These are phyloP conservation scores for Amyloporia xantha DNA, from an alignment of 768 basidiomycete species.

Conservation along the genomic window DNA sequence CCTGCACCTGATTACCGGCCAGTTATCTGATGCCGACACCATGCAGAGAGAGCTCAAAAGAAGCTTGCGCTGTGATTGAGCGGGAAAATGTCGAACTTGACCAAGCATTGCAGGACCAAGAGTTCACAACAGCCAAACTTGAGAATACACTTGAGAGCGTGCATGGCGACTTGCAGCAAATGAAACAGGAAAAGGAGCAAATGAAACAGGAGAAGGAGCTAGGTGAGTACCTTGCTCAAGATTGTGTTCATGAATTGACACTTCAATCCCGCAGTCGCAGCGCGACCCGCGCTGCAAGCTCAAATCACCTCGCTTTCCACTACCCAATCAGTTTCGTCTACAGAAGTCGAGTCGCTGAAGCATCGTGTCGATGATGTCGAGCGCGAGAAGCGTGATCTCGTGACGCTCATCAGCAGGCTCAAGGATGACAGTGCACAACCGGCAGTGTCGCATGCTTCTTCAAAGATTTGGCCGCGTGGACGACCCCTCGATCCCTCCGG, in stretches of 20 bases:
- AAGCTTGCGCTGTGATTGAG: constrained; percentile 56
- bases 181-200: constrained; percentile 62
- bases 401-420: constrained; percentile 75
- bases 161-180: constrained; percentile 47
- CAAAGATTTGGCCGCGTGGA: constrained; percentile 77
- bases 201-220: no score
- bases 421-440: constrained; percentile 69
- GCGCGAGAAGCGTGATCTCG: constrained; percentile 85
- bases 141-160: constrained; percentile 45
- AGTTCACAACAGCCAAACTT: constrained; percentile 50
- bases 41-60: constrained; percentile 66
- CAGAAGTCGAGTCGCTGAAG: constrained; percentile 52
- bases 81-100: constrained; percentile 80
- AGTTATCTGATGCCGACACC: constrained; percentile 48
- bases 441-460: constrained; percentile 74
- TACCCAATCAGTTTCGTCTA: constrained; percentile 56
- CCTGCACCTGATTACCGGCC: constrained; percentile 50
- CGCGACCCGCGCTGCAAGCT: constrained; percentile 42
- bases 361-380: constrained; percentile 68
- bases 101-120: constrained; percentile 75
- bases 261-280: constrained; percentile 34
- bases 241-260: constrained; percentile 13
- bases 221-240: constrained; percentile 34
- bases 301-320: constrained; percentile 51
- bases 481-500: constrained; percentile 74